Conservation (phyloP, 441 rosid species). For the Flueggea neowawraea region DNA sequence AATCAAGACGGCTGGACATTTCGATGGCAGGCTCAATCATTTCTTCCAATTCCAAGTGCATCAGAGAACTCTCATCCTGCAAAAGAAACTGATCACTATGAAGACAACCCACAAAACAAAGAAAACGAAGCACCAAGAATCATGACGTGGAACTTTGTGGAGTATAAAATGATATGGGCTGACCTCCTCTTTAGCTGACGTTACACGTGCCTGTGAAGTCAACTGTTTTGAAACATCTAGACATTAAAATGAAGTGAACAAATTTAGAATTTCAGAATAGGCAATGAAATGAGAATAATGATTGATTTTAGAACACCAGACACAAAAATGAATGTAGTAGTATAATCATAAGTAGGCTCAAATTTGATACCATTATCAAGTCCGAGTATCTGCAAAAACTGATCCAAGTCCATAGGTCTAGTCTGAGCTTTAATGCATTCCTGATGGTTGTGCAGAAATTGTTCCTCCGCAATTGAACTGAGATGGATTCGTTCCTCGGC, state of each 20-base stretch:
- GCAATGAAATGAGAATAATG: too few species aligned
- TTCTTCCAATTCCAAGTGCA: slow-evolving; percentile 26
- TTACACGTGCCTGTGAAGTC: slow-evolving; percentile 5
- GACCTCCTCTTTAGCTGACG: slow-evolving; percentile 8
- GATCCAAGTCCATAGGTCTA: slow-evolving; percentile 29
- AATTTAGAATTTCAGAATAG: neutral
- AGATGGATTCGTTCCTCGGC: slow-evolving; percentile 23
- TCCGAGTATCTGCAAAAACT: slow-evolving; percentile 38
- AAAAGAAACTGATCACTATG: neutral
- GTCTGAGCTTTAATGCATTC: slow-evolving; percentile 46
- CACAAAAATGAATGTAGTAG: neutral
- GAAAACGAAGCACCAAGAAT: neutral
- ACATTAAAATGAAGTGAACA: neutral
- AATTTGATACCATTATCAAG: slow-evolving; percentile 27
- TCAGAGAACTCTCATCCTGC: slow-evolving; percentile 18
- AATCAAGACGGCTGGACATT: slow-evolving; percentile 21
- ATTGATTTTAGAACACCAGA: neutral
- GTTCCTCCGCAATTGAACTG: slow-evolving; percentile 34
- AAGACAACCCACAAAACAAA: neutral
- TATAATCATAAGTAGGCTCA: neutral
- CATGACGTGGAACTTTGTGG: neutral
- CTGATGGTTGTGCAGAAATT: slow-evolving; percentile 51
- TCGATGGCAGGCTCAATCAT: slow-evolving; percentile 24
- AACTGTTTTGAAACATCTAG: slow-evolving; percentile 25
- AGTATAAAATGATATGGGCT: neutral